Evolutionary conservation across 495 filamentous ascomycete species (phyloP).

Genomic region (Geopyxis carbonaria): DNA sequence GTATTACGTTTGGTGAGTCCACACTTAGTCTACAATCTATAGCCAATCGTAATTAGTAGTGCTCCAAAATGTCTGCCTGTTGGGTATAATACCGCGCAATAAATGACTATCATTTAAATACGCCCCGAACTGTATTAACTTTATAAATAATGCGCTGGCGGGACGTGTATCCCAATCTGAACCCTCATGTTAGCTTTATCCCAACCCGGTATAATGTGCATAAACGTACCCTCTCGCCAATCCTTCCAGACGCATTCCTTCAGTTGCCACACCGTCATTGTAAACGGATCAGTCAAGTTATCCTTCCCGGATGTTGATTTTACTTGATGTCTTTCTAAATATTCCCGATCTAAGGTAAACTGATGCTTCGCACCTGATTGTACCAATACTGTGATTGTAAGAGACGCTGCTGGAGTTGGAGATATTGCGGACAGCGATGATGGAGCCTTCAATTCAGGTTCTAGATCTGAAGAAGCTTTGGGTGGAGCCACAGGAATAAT

Average conservation of each 20-base stretch:
- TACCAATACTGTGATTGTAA: constrained; percentile 22
- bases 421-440: constrained; percentile 8
- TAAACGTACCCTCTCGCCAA: constrained; percentile 23
- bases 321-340: constrained; percentile 42
- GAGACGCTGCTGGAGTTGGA: constrained; percentile 5
- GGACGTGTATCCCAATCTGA: constrained; percentile 24
- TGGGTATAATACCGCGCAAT: constrained; percentile 1
- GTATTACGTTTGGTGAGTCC: constrained; percentile 22
- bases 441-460: constrained; percentile 9
- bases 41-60: neutral
- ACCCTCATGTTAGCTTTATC: neutral
- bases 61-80: neutral
- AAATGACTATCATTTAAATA: constrained; percentile 19
- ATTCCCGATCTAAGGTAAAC: constrained; percentile 37
- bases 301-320: constrained; percentile 14
- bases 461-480: constrained; percentile 4
- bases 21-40: constrained; percentile 22
- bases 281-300: constrained; percentile 17
- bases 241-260: constrained; percentile 27
- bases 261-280: constrained; percentile 24
- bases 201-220: neutral
- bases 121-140: constrained; percentile 23
- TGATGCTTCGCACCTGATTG: constrained; percentile 23
- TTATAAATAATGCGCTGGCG: constrained; percentile 25
- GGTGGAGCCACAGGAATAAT: constrained; percentile 19